A percentile compares a stretch with the other conserved stretches of the same genome.
Conservation (phyloP, 2,329 filamentous ascomycete species). For the Cladorrhinum sp. region DNA sequence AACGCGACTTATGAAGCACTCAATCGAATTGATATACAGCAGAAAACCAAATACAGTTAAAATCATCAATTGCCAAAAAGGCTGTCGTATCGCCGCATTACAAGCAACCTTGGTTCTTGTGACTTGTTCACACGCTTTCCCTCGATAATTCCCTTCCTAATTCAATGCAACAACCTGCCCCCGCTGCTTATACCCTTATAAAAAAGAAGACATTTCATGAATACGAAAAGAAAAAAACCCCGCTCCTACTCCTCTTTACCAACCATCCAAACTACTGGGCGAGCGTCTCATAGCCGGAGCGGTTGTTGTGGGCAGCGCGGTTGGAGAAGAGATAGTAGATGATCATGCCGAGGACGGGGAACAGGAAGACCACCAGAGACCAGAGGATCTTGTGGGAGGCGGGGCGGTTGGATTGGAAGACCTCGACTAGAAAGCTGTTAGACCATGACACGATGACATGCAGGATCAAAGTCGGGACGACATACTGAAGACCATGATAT, state of each 20-base stretch:
- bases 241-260: not conserved
- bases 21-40: too few species aligned
- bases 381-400: constrained; percentile 58
- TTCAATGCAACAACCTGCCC: not conserved
- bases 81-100: too few species aligned
- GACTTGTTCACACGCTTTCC: not conserved
- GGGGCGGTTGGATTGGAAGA: constrained; percentile 61
- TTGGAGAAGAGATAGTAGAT: constrained; percentile 65
- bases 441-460: too few species aligned
- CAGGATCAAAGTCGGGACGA: too few species aligned
- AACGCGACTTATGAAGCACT: too few species aligned
- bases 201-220: not conserved
- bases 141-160: not conserved
- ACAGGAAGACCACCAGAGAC: constrained; percentile 62
- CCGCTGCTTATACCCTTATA: not conserved
- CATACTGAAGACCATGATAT: constrained; percentile 62
- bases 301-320: constrained; percentile 52
- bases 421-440: constrained; percentile 51
- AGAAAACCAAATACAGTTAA: too few species aligned
- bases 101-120: too few species aligned
- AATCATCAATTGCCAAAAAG: too few species aligned
- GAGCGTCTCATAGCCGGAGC: constrained; percentile 54
- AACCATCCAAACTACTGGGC: constrained; percentile 12
- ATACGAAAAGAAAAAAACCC: not conserved
- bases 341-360: constrained; percentile 59